Evolutionary conservation across 768 basidiomycete species (phyloP), one percentile per base, ranked within the genome.

Genomic region (Galerina sulciceps): DNA sequence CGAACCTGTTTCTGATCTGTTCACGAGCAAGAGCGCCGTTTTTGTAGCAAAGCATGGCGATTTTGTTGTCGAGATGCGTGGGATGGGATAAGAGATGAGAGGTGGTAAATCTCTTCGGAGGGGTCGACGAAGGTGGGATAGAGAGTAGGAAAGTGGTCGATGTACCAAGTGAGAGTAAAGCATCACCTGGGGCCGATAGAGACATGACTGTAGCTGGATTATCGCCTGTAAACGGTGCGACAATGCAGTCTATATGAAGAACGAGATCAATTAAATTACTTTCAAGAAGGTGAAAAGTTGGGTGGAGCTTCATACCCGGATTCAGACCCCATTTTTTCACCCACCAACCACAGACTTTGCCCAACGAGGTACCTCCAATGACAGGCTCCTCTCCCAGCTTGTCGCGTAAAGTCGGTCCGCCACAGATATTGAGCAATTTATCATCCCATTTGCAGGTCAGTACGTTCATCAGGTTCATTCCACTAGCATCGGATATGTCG

Each of bases 41-140:
- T 73, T 94, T 95, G 77, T 94, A 94, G 71, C 93, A 94, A 10
- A 96, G 82, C 93, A 96, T 96, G 34, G 87, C 90, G 68, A 95
- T 93, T 67, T 90, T 87, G 1, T 82, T 85, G 37, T 81, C 76
- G 3, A 74, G 68, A 17, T 79, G 76, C 0, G 86, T 88, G 2
- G 89, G 91, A 68, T 90, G 87, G 1, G 89, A 81, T 57, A 90
- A 84, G 17, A 89, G 80, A 72, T 90, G 91, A 4, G 89, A 92
- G 8, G 87, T 87, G 3, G 86, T 91, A 69, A 89, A 83, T 59
- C 90, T 77, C 70, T 84, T 82, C 3, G 90, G 90, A 14, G 87
- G 82, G 4, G 73, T 79, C 58, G 84, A 80, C 6, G 84, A 75
- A 5, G 87, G 88, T 5, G 90, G 87, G 23, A 89, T 85, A 20